Percentiles rank a stretch among this genome's conserved stretches.
Evolutionary conservation across 768 basidiomycete species (phyloP).

Genomic region (Hysterangium stoloniferum): DNA sequence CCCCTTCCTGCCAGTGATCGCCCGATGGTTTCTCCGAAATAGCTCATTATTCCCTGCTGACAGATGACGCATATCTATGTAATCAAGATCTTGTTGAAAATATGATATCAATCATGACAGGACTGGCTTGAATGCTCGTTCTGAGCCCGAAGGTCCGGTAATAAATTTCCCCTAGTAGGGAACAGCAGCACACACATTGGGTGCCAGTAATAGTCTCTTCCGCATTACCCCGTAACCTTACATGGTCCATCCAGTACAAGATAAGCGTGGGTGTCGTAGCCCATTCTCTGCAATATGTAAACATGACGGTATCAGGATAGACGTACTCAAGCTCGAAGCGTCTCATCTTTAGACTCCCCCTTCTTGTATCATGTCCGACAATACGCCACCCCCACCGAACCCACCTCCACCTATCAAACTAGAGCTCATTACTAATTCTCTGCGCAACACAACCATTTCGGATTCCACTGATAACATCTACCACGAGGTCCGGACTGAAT

Average conservation of each 20-base stretch:
- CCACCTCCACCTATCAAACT: slow-evolving; percentile 16
- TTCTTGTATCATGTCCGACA: background rate
- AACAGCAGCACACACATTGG: too few species aligned
- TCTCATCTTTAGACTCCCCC: background rate
- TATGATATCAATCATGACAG: too few species aligned
- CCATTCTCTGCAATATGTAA: background rate
- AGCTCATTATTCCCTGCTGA: too few species aligned
- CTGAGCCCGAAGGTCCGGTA: too few species aligned
- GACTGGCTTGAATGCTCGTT: too few species aligned
- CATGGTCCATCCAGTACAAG: too few species aligned
- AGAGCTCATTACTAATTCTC: slow-evolving; percentile 40
- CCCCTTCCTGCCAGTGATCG: too few species aligned
- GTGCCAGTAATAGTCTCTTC: too few species aligned
- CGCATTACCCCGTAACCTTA: background rate
- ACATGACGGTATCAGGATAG: background rate
- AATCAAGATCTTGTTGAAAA: too few species aligned
- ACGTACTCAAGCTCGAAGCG: background rate
- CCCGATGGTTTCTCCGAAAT: too few species aligned
- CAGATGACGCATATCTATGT: too few species aligned
- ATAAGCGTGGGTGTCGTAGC: background rate
- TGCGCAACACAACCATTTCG: slow-evolving; percentile 43
- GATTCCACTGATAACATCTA: slow-evolving; percentile 35
- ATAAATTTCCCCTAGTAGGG: too few species aligned
- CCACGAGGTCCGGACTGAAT: slow-evolving; percentile 47
- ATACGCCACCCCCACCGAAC: slow-evolving; percentile 9